These are phyloP conservation scores for Cutaneotrichosporon spelunceum DNA, from an alignment of 1,284 basidiomycete species.

Conservation along the genomic window DNA sequence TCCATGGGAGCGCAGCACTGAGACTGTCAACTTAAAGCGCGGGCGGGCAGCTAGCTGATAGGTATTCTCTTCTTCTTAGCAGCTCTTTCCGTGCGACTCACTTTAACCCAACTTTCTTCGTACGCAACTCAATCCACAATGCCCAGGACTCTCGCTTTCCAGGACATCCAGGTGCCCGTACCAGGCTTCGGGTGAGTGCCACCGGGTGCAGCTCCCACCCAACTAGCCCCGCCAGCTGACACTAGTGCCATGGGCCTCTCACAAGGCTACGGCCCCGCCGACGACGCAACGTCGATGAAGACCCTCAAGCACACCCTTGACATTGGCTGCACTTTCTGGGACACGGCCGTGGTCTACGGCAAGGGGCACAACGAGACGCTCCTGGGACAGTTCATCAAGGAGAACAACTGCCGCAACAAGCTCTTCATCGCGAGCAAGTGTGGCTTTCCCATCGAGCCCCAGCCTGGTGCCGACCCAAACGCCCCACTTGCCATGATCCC, in stretches of 20 bases:
- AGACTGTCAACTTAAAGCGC: not conserved
- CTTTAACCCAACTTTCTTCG: not conserved
- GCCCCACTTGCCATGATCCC: conserved; percentile 9
- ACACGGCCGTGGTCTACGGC: conserved; percentile 42
- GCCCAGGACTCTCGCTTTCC: conserved; percentile 28
- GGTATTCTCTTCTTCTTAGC: not conserved
- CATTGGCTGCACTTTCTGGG: conserved; percentile 47
- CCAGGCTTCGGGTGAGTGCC: conserved; percentile 40
- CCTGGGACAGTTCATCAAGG: conserved; percentile 45
- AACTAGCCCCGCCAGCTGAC: not conserved
- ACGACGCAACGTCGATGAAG: conserved; percentile 29
- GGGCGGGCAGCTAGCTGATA: not conserved
- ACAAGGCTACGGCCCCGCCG: conserved; percentile 27
- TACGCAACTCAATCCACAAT: not conserved
- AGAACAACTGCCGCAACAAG: conserved; percentile 41
- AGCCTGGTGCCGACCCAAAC: not conserved
- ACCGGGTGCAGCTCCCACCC: too few species aligned
- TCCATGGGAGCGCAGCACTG: not conserved
- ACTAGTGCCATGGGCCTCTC: conserved; percentile 35
- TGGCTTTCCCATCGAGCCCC: conserved; percentile 27
- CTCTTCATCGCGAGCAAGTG: conserved; percentile 53
- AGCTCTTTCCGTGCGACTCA: not conserved
- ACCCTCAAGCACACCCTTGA: conserved; percentile 37
- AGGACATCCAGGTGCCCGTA: conserved; percentile 31
- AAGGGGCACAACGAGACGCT: conserved; percentile 49